Evolutionary conservation across 768 basidiomycete species (phyloP), one percentile per base, ranked within the genome.

Genomic region (Pleurotus tuber-regium): DNA sequence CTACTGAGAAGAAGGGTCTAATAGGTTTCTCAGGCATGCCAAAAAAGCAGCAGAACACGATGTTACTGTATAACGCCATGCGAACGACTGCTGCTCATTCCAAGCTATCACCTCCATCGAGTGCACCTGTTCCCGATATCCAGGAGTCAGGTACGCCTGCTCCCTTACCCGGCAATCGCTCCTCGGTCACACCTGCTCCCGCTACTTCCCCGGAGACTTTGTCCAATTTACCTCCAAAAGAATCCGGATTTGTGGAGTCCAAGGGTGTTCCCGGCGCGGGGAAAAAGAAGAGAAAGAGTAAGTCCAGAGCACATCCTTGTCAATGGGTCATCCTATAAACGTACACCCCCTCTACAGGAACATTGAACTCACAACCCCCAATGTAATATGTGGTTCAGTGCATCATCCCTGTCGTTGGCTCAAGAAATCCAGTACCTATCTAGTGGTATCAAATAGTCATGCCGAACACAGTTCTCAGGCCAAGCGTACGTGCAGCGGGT

Each of bases 201-300:
- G 54, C 62, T 16, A 53, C 56, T 8, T 51, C 65, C 18, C 68
- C 66, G 43, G 68, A 64, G 43, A 51, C 61, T 8, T 57, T 61
- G 3, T 60, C 64, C 21, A 69, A 66, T 59, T 71, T 69, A 39
- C 62, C 77, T 18, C 62, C 69, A n/a, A 54, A 39, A 18, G 54
- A 57, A 16, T 61, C 63, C 16, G 46, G 59, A n/a, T 64, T 75
- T 12, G 79, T 75, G 57, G 85, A 86, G 48, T 59, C 71, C 19
- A 86, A 79, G 63, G 76, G 72, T 4, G 69, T 72, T 1, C 61
- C 74, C 2, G 82, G 79, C 2, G 78, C 70, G 12, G 78, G 78
- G 19, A 88, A 81, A 63, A 89, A 87, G 71, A 92, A 86, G 69
- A 82, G 80, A 63, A 91, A 90, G 74, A 81, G 89, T 84, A 64